Base-by-base conservation (phyloP, 164 flowering plant genomes). In the Taxillus chinensis region DNA sequence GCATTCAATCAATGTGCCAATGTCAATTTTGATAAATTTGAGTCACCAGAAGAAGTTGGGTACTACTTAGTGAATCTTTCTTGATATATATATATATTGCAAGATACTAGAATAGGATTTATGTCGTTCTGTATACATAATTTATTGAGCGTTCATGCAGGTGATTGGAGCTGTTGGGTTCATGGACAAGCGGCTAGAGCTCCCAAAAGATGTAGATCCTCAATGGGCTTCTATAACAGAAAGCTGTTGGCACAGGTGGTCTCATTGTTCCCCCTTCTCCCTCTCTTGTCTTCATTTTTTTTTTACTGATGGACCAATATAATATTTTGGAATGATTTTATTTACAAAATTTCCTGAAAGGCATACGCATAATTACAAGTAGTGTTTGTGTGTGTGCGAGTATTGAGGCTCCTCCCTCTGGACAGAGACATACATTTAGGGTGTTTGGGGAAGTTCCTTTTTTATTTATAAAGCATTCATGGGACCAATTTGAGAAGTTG, bases 91-190 rank as follows among this genome's bases (percentile, higher is more conserved):
- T 27, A 27, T 27, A 27, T 27, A 27, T 27, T 27, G 27, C 27
- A 27, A 27, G 27, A 27, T 27, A 27, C 27, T 27, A 27, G 27
- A 27, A 27, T 27, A 27, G 27, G 27, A 27, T 27, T 27, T 27
- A 27, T 27, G 27, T 27, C 1, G 27, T 27, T 27, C 27, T 27
- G 27, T 27, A 27, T 27, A 27, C 27, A 0, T 2, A 48, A 48
- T 8, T 62, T 50, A 5, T 68, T 72, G 41, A 45, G 56, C 40
- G 53, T 57, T 62, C 45, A 55, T 63, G 60, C 81, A 93, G 97
- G 95, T 93, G 63, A 83, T 90, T 76, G 97, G 96, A 66, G 96
- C 95, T 49, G 97, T 90, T 39, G 99, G 99, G 62, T 89, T 93
- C 82, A 90, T 93, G 95, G 79, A 93, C 71, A 87, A 87, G 67